phyloP scores from a whole-genome alignment of 306 rosid species.

The Mucuna pruriens region DNA sequence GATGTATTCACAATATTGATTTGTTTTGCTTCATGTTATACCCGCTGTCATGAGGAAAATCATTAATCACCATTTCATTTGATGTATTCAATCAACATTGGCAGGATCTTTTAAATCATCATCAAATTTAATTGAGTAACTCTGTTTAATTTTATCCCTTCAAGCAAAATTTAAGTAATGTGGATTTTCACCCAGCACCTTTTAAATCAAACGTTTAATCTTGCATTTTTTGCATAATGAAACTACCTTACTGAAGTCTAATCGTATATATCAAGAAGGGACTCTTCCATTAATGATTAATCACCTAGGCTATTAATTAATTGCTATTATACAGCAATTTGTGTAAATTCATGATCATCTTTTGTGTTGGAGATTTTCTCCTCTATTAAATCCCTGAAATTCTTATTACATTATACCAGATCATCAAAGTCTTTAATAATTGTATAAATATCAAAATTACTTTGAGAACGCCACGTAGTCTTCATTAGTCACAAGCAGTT shows the following conservation, averaged over 20 bases:
- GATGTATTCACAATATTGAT: not conserved
- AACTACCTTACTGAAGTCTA: not conserved
- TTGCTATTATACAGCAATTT: not conserved
- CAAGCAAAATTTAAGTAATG: not conserved
- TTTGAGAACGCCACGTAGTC: too few relatives aligned
- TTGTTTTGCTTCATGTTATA: not conserved
- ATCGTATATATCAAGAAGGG: not conserved
- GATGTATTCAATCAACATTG: not conserved
- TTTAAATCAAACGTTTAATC: not conserved
- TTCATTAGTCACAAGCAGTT: too few relatives aligned
- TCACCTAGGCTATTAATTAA: not conserved
- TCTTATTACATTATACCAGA: too few relatives aligned
- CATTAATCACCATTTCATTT: not conserved
- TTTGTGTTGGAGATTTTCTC: too few relatives aligned
- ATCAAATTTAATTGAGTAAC: too few relatives aligned
- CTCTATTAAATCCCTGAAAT: too few relatives aligned
- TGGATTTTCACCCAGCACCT: not conserved
- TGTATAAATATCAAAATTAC: too few relatives aligned
- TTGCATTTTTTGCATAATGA: not conserved
- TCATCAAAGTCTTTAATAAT: too few relatives aligned
- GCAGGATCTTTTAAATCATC: not conserved
- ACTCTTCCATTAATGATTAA: not conserved
- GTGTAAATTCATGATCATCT: slow-evolving; percentile 3
- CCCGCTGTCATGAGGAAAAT: not conserved
- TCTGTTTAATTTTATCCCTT: not conserved